phyloP scores from a whole-genome alignment of 2,329 filamentous ascomycete genomes.

The Pseudocercospora fuligena region DNA sequence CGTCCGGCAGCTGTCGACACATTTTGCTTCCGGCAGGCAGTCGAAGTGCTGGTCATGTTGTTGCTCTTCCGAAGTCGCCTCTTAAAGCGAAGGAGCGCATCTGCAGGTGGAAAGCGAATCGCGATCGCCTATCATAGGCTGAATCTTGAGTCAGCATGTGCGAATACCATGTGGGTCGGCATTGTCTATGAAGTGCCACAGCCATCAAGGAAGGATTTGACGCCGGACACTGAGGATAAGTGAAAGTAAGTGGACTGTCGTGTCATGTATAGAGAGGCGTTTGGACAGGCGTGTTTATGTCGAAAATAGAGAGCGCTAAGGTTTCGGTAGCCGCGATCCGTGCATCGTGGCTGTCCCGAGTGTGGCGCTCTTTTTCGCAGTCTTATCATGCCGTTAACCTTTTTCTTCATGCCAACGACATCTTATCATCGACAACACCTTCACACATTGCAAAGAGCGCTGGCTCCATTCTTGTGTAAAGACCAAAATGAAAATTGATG shows the following conservation, averaged over 20 bases:
- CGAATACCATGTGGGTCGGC: neutral
- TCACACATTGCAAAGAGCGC: neutral
- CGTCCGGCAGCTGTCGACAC: neutral
- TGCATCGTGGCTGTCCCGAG: neutral
- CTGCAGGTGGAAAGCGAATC: neutral
- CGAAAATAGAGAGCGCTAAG: neutral
- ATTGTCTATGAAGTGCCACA: neutral
- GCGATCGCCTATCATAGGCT: neutral
- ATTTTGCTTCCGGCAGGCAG: conserved; percentile 1
- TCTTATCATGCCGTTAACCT: neutral
- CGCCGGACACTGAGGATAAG: neutral
- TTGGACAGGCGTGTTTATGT: neutral
- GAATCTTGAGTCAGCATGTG: neutral
- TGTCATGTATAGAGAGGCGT: neutral
- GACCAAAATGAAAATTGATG: neutral
- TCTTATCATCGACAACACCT: neutral
- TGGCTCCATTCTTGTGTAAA: neutral
- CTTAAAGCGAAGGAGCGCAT: conserved; percentile 1
- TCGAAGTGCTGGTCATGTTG: neutral
- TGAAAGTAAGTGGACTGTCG: neutral
- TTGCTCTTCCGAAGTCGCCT: neutral
- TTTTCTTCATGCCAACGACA: neutral
- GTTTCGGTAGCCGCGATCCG: neutral
- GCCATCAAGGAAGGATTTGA: conserved; percentile 1
- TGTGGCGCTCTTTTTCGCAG: neutral